Percentiles rank a stretch among this genome's conserved stretches.
Evolutionary conservation across 1,139 yeast genomes (phyloP).

Genomic region (Lodderomyces elongisporus): DNA sequence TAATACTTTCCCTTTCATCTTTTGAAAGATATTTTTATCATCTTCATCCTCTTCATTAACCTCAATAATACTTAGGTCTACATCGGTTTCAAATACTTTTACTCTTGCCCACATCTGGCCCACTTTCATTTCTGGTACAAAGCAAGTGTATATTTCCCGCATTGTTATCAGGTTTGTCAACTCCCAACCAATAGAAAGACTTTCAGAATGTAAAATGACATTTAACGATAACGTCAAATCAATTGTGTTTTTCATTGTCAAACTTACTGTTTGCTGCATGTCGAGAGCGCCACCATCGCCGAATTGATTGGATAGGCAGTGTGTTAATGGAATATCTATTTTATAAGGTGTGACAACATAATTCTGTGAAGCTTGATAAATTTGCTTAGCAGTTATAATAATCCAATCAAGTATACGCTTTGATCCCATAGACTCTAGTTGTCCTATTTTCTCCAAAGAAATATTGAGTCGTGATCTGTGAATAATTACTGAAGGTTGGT

Average conservation of each 20-base stretch:
- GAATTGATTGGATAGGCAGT: conserved; percentile 10
- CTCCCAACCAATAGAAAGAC: conserved; percentile 8
- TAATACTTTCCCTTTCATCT: conserved; percentile 1
- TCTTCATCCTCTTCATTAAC: conserved; percentile 2
- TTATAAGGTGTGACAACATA: too few relatives aligned
- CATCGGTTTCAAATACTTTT: conserved; percentile 5
- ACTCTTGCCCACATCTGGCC: conserved; percentile 12
- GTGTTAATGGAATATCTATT: conserved; percentile 10
- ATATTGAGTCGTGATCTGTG: conserved; percentile 5
- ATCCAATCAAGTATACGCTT: conserved; percentile 1
- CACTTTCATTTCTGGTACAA: conserved; percentile 8
- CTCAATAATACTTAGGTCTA: conserved; percentile 3
- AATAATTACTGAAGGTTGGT: conserved; percentile 5
- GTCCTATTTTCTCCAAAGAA: too few relatives aligned
- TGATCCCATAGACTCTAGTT: neutral
- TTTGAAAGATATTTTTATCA: neutral
- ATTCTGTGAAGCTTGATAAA: too few relatives aligned
- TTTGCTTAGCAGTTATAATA: neutral
- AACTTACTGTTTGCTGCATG: conserved; percentile 6
- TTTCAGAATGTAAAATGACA: conserved; percentile 10
- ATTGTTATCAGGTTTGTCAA: conserved; percentile 8
- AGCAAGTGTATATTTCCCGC: conserved; percentile 10
- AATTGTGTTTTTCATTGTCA: conserved; percentile 7
- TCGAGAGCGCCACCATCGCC: conserved; percentile 13
- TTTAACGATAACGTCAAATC: conserved; percentile 9